phyloP scores from a whole-genome alignment of 2,329 filamentous ascomycete genomes.

The Exophiala lecanii-corni region DNA sequence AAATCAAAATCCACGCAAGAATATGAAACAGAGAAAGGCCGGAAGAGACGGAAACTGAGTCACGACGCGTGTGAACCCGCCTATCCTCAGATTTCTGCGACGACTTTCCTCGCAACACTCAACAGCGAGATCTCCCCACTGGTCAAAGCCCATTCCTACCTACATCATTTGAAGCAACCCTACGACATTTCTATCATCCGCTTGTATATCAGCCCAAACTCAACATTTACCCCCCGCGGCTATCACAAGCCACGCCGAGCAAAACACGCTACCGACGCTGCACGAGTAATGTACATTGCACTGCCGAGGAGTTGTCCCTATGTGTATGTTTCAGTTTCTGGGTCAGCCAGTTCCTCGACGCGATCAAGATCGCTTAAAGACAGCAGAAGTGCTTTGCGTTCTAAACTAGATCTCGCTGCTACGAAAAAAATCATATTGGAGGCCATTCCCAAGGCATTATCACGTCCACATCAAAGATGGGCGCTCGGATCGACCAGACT shows the following conservation, averaged over 20 bases:
- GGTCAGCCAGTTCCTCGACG: conserved; percentile 33
- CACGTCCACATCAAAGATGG: conserved; percentile 67
- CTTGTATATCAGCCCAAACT: conserved; percentile 68
- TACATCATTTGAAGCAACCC: conserved; percentile 51
- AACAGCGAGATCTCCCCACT: conserved; percentile 70
- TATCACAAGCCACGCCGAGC: conserved; percentile 33
- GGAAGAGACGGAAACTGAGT: conserved; percentile 27
- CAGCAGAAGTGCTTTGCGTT: conserved; percentile 5
- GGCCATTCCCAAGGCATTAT: conserved; percentile 77
- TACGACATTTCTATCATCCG: conserved; percentile 71
- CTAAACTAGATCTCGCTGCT: conserved; percentile 24
- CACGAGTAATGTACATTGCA: conserved; percentile 70
- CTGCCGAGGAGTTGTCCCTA: conserved; percentile 77
- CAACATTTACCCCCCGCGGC: conserved; percentile 61
- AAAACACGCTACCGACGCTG: conserved; percentile 50
- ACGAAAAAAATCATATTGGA: conserved; percentile 60
- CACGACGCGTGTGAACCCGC: conserved; percentile 16
- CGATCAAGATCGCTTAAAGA: conserved; percentile 16
- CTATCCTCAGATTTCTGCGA: conserved; percentile 54
- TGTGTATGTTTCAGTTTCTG: conserved; percentile 59
- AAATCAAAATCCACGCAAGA: conserved; percentile 19
- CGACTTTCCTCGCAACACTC: conserved; percentile 72
- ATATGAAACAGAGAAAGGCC: conserved; percentile 24
- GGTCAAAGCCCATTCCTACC: conserved; percentile 77
- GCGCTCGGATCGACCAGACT: conserved; percentile 64